Evolutionary conservation across 345 rosid species (phyloP), one percentile per base, ranked within the genome.

Genomic region (Limnanthes douglasii): DNA sequence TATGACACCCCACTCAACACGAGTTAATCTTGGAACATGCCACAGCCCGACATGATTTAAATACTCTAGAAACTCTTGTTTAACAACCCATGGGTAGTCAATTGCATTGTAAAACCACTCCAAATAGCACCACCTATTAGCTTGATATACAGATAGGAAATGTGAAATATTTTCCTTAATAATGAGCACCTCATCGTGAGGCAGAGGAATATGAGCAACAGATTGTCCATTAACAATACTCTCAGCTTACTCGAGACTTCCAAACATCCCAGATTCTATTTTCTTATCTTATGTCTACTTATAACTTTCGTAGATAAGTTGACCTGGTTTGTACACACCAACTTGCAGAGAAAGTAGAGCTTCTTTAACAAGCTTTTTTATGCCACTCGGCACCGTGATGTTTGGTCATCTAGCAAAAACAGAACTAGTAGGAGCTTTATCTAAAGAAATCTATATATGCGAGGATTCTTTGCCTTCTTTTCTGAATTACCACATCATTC

Each of bases 31-130:
- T 15, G 79, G 74, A 32, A 71, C 53, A 48, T 67, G 79, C 26
- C 64, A 67, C 57, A 71, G 55, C 35, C 79, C 71, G 34, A 71
- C 71, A 43, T 71, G 74, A 53, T 64, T 66, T 30, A 71, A 51
- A 61, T 72, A 72, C 52, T 72, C 79, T 50, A 61, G 52, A 58
- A 72, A 72, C 63, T 72, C 79, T 59, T 61, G 57, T 59, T 49
- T 72, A n/a, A 72, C 66, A 58, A 72, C 67, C 79, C 79, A 72
- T 15, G 75, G 79, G 51, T 72, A 72, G 53, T 72, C 79, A 42
- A 72, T 61, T 33, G 75, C 61, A 49, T 72, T 61, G 17, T 64
- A 61, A 49, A 72, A 67, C 69, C 72, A 72, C 49, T 72, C 79
- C 29, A 52, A 67, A 26, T 28, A 21, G 40, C 75, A 71, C 79